Percentiles rank a stretch among this genome's conserved stretches.
Evolutionary conservation across 108 stramenopile species (phyloP).

Genomic region (Nitzschia putrida): DNA sequence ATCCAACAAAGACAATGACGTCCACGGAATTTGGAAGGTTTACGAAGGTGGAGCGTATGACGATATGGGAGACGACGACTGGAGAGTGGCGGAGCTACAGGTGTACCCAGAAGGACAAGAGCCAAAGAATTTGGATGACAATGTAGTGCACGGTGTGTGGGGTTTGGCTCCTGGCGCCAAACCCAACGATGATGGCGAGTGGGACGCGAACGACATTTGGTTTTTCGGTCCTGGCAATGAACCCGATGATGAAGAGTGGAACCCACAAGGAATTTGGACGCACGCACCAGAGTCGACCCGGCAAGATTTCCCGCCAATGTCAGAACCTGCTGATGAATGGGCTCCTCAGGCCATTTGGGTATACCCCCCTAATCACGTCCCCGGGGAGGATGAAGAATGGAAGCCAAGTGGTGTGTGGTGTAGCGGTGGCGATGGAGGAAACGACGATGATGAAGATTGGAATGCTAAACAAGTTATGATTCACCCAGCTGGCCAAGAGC

Average conservation of each 20-base stretch:
- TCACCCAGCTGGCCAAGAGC: constrained; percentile 15
- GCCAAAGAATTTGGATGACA: neutral
- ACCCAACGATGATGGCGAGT: constrained; percentile 21
- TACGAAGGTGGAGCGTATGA: constrained; percentile 1
- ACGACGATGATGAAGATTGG: constrained; percentile 10
- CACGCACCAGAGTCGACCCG: constrained; percentile 2
- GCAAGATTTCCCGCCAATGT: constrained; percentile 7
- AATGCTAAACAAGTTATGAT: constrained; percentile 13
- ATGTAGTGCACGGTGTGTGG: constrained; percentile 23
- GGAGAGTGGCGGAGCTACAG: constrained; percentile 13
- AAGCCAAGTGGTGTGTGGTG: constrained; percentile 20
- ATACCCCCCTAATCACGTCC: neutral
- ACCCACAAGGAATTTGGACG: constrained; percentile 12
- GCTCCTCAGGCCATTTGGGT: constrained; percentile 10
- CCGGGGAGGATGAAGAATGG: constrained; percentile 17
- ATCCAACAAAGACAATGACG: neutral
- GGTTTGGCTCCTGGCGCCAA: constrained; percentile 14
- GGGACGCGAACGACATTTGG: constrained; percentile 16
- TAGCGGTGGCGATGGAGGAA: neutral
- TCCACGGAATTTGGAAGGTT: constrained; percentile 8
- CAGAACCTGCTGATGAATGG: constrained; percentile 12
- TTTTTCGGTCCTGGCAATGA: constrained; percentile 15
- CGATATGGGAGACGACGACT: constrained; percentile 14
- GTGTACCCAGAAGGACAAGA: constrained; percentile 10
- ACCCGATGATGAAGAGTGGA: constrained; percentile 17